Base-by-base conservation (phyloP, 495 filamentous ascomycete species). In the Thozetella sp. region DNA sequence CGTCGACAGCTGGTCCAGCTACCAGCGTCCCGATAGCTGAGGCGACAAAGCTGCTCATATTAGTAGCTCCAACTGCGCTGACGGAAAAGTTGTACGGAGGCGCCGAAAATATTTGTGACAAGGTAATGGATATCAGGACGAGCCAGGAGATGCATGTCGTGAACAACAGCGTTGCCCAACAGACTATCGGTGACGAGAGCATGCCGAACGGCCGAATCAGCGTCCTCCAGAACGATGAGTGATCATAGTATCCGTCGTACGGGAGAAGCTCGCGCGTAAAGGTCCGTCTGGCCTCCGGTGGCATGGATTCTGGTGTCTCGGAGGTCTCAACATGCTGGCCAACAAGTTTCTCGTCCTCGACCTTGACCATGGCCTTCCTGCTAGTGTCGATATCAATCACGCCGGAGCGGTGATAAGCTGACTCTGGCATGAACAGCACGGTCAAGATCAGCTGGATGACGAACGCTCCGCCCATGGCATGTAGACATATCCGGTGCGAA, bases 81-180 rank as follows among this genome's bases (percentile, higher is more conserved):
- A 77, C 73, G 0, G 75, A 78, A 53, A 81, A 77, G 60, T 67
- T 77, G 56, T 81, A 81, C 1, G 78, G 78, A 0, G 78, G 72
- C 0, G 70, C 76, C 0, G 76, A 77, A 66, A 81, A 79, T 34
- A 81, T 79, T 60, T 78, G 76, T 0, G 77, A 78, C 3, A 79
- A 62, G 1, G 74, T 76, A 50, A 75, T 68, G 25, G 70, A 72
- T 46, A 80, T 76, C 30, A 74, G 73, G 0, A 81, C 76, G 12
- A 80, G 72, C 76, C 76, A 79, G n/a, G 76, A 76, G 27, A 78
- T 77, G 61, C 75, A 78, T 0, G 70, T 79, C 12, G 76, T 76
- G 67, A 76, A 80, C 1, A 76, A 67, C 2, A 76, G 60, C 9
- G 68, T 65, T 0, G 72, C 77, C 73, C 76, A 81, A 1, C 76